phyloP scores from a whole-genome alignment of 225 moss, liverwort and hornwort genomes.

The Lunularia cruciata region DNA sequence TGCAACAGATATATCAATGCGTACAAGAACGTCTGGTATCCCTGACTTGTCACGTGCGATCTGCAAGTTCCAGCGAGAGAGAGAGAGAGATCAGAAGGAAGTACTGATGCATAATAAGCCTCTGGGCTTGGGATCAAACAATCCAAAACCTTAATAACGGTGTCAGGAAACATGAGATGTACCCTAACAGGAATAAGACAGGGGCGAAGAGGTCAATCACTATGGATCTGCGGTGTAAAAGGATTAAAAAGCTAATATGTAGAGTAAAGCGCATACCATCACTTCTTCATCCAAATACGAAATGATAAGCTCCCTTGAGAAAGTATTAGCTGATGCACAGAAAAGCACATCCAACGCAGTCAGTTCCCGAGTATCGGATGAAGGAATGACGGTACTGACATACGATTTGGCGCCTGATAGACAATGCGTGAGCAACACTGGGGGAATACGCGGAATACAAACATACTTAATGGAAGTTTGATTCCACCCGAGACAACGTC shows the following conservation, averaged over 20 bases:
- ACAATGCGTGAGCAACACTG: too few relatives aligned
- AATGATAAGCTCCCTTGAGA: slow-evolving; percentile 70
- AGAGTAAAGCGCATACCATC: slow-evolving; percentile 44
- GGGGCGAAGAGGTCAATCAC: too few relatives aligned
- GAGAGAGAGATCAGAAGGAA: background rate
- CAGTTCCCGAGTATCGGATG: background rate
- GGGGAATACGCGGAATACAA: too few relatives aligned
- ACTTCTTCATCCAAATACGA: slow-evolving; percentile 90
- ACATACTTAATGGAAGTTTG: slow-evolving; percentile 70
- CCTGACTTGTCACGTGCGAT: slow-evolving; percentile 87
- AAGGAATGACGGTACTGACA: too few relatives aligned
- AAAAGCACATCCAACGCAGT: background rate
- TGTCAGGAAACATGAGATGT: too few relatives aligned
- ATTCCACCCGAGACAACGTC: slow-evolving; percentile 57
- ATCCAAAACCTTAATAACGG: background rate
- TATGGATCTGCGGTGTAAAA: too few relatives aligned
- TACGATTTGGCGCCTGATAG: too few relatives aligned
- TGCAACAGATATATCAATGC: slow-evolving; percentile 36
- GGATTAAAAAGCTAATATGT: background rate
- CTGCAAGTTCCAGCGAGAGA: slow-evolving; percentile 33
- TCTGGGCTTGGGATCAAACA: too few relatives aligned
- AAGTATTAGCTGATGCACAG: slow-evolving; percentile 51
- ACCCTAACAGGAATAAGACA: too few relatives aligned
- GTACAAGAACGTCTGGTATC: slow-evolving; percentile 65
- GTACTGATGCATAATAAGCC: background rate